A percentile compares a stretch with the other conserved stretches of the same genome.
These are phyloP conservation scores for Cystofilobasidium macerans DNA, from an alignment of 768 basidiomycete genomes.

Conservation along the genomic window DNA sequence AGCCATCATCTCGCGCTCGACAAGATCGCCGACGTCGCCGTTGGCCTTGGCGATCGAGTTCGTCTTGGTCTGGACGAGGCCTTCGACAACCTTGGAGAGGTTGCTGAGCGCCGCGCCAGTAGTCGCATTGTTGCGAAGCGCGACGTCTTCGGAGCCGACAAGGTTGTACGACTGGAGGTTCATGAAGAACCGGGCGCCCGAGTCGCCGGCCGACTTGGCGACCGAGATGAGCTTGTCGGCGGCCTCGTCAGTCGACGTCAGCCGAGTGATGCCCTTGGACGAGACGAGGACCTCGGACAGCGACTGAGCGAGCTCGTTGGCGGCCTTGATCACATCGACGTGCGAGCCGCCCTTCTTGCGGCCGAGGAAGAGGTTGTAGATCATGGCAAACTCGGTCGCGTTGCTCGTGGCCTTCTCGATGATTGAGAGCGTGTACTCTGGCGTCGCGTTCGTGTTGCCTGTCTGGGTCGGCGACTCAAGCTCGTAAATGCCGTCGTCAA, in stretches of 20 bases:
- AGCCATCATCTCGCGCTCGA: slow-evolving; percentile 89
- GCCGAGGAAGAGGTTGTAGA: slow-evolving; percentile 81
- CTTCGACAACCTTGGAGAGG: slow-evolving; percentile 77
- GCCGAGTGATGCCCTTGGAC: slow-evolving; percentile 88
- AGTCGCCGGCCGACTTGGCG: slow-evolving; percentile 76
- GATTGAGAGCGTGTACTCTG: slow-evolving; percentile 95
- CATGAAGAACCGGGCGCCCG: slow-evolving; percentile 81
- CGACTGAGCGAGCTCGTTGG: slow-evolving; percentile 91
- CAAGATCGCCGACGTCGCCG: slow-evolving; percentile 89
- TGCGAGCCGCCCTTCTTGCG: slow-evolving; percentile 77
- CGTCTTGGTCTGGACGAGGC: slow-evolving; percentile 69
- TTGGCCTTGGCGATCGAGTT: slow-evolving; percentile 64
- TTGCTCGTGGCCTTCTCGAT: slow-evolving; percentile 92
- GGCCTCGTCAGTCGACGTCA: slow-evolving; percentile 80
- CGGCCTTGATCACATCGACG: slow-evolving; percentile 94
- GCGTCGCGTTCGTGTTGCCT: slow-evolving; percentile 93
- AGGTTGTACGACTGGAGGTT: slow-evolving; percentile 94
- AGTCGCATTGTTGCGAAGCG: slow-evolving; percentile 80
- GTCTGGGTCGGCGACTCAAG: slow-evolving; percentile 89
- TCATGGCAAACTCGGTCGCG: slow-evolving; percentile 88
- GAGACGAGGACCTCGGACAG: slow-evolving; percentile 83
- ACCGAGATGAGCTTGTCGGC: slow-evolving; percentile 77
- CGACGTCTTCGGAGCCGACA: slow-evolving; percentile 66
- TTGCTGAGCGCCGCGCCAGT: slow-evolving; percentile 67
- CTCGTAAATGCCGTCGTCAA: slow-evolving; percentile 95